Base-by-base conservation (phyloP, 2,329 filamentous ascomycete species). In the Aspergillus quadricinctus region DNA sequence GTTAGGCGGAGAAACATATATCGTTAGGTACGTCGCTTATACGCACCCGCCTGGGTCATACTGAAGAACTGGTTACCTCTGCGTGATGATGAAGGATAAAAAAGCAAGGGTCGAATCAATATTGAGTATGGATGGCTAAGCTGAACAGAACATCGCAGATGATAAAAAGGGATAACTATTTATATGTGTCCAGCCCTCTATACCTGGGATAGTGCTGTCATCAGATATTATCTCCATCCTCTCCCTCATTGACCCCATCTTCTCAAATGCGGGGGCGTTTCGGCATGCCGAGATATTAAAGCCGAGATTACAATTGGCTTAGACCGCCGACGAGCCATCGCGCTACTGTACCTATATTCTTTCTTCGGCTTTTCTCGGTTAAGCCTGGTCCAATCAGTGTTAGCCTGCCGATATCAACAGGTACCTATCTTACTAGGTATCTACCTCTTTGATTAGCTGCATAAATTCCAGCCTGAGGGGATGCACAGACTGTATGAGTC, bases 271-370 rank as follows among this genome's bases (percentile, higher is more conserved):
- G 64, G 63, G 65, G 55, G 40, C 41, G 55, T 48, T 46, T 65
- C 69, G 69, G 70, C 56, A 68, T 69, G 60, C 69, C 69, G 68
- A 65, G 50, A 9, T 19, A 31, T 8, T 54, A 61, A 70, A 59
- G 59, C 69, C 70, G 69, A 68, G 60, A 14, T 8, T 40, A n/a
- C 40, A 27, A 69, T 69, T 71, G 67, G 69, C 37, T 29, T 50
- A 37, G 25, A 29, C 21, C 55, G 59, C 61, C 59, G 64, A 53
- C 28, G 48, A 50, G 27, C 53, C 48, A 52, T 50, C 40, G 14
- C 28, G 14, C n/a, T 29, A n/a, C n/a, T n/a, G n/a, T n/a, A n/a
- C n/a, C n/a, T n/a, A n/a, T n/a, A n/a, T 27, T 17, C 14, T 19
- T 17, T 48, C 7, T 50, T 19, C 21, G 27, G 48, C 48, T 7